These are phyloP conservation scores for Solidago caesia DNA, from an alignment of 129 eudicot genomes.

Conservation along the genomic window DNA sequence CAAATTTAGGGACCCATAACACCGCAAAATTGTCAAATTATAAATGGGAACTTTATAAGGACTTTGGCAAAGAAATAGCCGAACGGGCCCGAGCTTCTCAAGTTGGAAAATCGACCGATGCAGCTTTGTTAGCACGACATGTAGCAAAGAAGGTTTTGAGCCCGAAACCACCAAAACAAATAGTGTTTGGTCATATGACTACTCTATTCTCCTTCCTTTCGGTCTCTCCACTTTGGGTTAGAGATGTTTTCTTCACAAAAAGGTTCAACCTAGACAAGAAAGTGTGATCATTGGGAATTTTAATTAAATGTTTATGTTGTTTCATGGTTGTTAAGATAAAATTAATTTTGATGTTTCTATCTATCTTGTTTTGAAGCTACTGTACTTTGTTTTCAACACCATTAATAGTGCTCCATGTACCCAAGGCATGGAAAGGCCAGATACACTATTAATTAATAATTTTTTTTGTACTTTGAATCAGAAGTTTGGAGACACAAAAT, in stretches of 20 bases:
- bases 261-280: conserved; percentile 51
- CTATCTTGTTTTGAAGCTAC: conserved; percentile 12
- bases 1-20: conserved; percentile 54
- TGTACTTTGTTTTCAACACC: conserved; percentile 27
- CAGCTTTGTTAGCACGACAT: conserved; percentile 57
- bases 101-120: conserved; percentile 62
- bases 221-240: conserved; percentile 69
- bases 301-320: conserved; percentile 10
- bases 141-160: conserved; percentile 61
- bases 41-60: conserved; percentile 65
- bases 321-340: conserved; percentile 14
- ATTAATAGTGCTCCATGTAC: conserved; percentile 31
- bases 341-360: neutral
- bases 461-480: conserved; percentile 28
- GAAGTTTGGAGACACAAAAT: conserved; percentile 30
- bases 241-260: conserved; percentile 59
- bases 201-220: conserved; percentile 57
- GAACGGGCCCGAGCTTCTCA: conserved; percentile 74
- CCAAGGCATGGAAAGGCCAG: conserved; percentile 28
- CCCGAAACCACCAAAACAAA: conserved; percentile 56
- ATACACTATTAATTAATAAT: conserved; percentile 23
- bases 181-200: conserved; percentile 66
- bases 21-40: conserved; percentile 36
- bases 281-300: conserved; percentile 16
- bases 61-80: conserved; percentile 50